A percentile compares a stretch with the other conserved stretches of the same genome.
These are phyloP conservation scores for Pythium scleroteichum DNA, from an alignment of 352 stramenopile species.

Conservation along the genomic window DNA sequence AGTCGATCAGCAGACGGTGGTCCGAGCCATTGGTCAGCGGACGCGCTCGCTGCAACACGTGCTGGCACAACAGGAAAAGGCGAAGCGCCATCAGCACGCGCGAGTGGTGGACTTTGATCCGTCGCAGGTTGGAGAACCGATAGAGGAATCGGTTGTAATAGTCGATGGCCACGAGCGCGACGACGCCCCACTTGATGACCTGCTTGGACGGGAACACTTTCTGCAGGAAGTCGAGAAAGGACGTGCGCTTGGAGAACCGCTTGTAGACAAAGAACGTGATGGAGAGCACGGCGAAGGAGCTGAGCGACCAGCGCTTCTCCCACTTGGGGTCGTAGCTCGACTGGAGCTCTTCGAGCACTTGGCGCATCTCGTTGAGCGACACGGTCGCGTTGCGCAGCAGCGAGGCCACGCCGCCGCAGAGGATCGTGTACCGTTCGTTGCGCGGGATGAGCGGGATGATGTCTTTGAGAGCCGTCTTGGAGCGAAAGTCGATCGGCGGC, in stretches of 20 bases:
- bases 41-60: conserved; percentile 77
- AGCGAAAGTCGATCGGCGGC: conserved; percentile 67
- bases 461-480: conserved; percentile 85
- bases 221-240: conserved; percentile 63
- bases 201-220: conserved; percentile 66
- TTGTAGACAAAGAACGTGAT: conserved; percentile 69
- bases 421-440: conserved; percentile 79
- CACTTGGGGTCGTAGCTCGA: conserved; percentile 81
- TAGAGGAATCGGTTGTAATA: conserved; percentile 83
- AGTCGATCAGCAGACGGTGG: conserved; percentile 79
- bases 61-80: conserved; percentile 80
- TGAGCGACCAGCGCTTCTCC: conserved; percentile 86
- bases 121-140: conserved; percentile 79
- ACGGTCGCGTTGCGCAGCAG: conserved; percentile 82
- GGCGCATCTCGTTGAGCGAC: conserved; percentile 75
- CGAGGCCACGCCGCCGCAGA: conserved; percentile 75
- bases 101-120: conserved; percentile 85
- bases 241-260: conserved; percentile 68
- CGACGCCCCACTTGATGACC: conserved; percentile 61
- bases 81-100: conserved; percentile 83
- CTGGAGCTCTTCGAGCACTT: conserved; percentile 80
- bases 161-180: conserved; percentile 52
- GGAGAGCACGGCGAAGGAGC: conserved; percentile 55
- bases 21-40: conserved; percentile 72
- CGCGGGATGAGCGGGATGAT: conserved; percentile 86